These are phyloP conservation scores for Colletotrichum sp. DNA, from an alignment of 2,329 filamentous ascomycete species.

Conservation along the genomic window DNA sequence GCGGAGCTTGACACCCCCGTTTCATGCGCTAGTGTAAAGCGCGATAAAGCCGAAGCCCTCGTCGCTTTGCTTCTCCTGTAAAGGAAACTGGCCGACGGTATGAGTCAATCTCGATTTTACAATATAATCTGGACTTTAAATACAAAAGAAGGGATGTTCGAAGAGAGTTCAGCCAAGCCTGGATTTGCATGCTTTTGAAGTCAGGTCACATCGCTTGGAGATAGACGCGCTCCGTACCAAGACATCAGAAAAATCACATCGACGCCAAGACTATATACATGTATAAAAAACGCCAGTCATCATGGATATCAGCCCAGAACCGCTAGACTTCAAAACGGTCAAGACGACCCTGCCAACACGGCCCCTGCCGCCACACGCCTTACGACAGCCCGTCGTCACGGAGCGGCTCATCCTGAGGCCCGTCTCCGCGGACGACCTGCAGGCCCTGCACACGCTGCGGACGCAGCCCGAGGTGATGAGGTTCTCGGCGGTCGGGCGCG, in stretches of 20 bases:
- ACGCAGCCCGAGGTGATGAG: slow-evolving; percentile 66
- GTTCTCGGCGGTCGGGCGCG: slow-evolving; percentile 50
- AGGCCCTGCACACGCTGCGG: slow-evolving; percentile 56
- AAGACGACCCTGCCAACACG: slow-evolving; percentile 51
- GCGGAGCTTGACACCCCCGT: background rate
- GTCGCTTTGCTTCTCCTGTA: background rate
- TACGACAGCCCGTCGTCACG: slow-evolving; percentile 49
- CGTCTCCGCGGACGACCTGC: slow-evolving; percentile 52
- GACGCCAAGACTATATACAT: background rate
- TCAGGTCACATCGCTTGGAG: background rate
- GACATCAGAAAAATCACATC: background rate
- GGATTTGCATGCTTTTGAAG: background rate
- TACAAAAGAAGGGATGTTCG: no score
- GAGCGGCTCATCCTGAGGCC: slow-evolving; percentile 61
- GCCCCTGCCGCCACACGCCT: slow-evolving; percentile 44
- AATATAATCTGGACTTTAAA: background rate
- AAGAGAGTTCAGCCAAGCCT: background rate
- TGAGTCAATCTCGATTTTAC: background rate
- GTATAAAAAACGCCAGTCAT: background rate
- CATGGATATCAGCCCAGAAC: slow-evolving; percentile 2
- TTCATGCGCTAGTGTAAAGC: background rate
- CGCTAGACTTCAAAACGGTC: slow-evolving; percentile 39
- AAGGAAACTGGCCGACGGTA: background rate
- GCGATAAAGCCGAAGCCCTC: background rate
- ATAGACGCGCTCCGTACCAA: background rate